Evolutionary conservation across 2,329 filamentous ascomycete species (phyloP), one percentile per base, ranked within the genome.

Genomic region (Beauveria brongniartii): DNA sequence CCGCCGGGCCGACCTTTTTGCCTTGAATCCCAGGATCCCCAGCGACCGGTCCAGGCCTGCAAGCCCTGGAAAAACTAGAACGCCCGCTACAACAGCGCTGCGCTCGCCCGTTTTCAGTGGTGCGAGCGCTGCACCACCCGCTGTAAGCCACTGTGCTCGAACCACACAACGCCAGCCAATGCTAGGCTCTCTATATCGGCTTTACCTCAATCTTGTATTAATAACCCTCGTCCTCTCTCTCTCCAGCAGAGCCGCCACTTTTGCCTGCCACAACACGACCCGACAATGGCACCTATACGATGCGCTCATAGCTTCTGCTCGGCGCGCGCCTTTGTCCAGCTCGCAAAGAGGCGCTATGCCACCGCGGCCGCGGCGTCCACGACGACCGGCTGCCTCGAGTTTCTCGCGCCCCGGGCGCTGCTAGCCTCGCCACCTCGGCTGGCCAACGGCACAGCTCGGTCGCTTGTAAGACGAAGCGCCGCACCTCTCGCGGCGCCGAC

Each of bases 251-350:
- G 34, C 37, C 12, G 6, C 26, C 24, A n/a, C 7, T 8, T 41
- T 22, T 52, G 8, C 8, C 37, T 24, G 26, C 54, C 41, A 52
- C 54, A 55, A 43, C 48, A 61, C 60, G 48, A 53, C 54, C 14
- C 12, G 34, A 61, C 8, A 18, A 77, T 77, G 75, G 62, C 67
- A 18, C 64, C 69, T 28, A 47, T 74, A 63, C 70, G 68, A 55
- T 82, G 80, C 67, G 65, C 70, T 48, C 71, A 75, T 59, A 68
- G 75, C 63, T 66, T 73, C 12, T 73, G 75, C 7, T 68, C 73
- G 14, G 77, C 74, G 4, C 70, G 67, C 43, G 71, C 72, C 3
- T 80, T 80, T 63, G 63, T 79, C 34, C 75, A 76, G 60, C 70
- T 80, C 18, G 74, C 73, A 37, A 72, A 67, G 60, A 71, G 74